A percentile compares a stretch with the other conserved stretches of the same genome.
These are phyloP conservation scores for Bipolaris cookei DNA, from an alignment of 2,329 filamentous ascomycete genomes.

Conservation along the genomic window DNA sequence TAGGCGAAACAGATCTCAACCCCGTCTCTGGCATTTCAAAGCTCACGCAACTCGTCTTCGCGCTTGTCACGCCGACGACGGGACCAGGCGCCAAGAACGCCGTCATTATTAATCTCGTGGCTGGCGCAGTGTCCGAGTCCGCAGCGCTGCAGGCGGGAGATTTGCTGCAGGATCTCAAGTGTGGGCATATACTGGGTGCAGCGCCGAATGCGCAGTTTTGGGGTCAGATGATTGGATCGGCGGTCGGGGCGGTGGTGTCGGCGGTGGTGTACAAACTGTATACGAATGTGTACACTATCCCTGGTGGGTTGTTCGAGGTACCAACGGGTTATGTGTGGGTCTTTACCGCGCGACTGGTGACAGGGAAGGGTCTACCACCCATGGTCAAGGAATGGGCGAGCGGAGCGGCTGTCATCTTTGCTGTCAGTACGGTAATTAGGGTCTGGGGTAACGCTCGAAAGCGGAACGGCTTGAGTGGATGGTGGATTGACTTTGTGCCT, in stretches of 20 bases:
- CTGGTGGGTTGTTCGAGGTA: slow-evolving; percentile 88
- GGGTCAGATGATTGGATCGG: slow-evolving; percentile 90
- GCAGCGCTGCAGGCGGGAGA: slow-evolving; percentile 94
- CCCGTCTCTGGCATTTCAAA: slow-evolving; percentile 97
- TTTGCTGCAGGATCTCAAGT: slow-evolving; percentile 96
- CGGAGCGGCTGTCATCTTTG: slow-evolving; percentile 76
- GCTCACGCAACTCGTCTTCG: slow-evolving; percentile 93
- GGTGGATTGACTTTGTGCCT: slow-evolving; percentile 79
- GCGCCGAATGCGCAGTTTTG: slow-evolving; percentile 95
- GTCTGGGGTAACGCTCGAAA: slow-evolving; percentile 51
- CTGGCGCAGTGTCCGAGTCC: slow-evolving; percentile 83
- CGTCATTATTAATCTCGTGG: slow-evolving; percentile 93
- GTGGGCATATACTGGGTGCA: slow-evolving; percentile 88
- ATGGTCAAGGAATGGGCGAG: slow-evolving; percentile 83
- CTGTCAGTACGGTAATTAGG: slow-evolving; percentile 71
- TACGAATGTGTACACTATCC: slow-evolving; percentile 85
- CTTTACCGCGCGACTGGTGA: slow-evolving; percentile 91
- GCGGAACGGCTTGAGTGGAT: slow-evolving; percentile 42
- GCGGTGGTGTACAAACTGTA: slow-evolving; percentile 90
- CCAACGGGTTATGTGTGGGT: slow-evolving; percentile 98
- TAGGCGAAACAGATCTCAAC: slow-evolving; percentile 88
- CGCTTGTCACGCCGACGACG: slow-evolving; percentile 74
- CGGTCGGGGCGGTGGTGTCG: slow-evolving; percentile 82
- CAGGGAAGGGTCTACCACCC: slow-evolving; percentile 82
- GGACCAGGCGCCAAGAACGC: slow-evolving; percentile 70